Evolutionary conservation across 2,329 filamentous ascomycete species (phyloP).

Genomic region (Neofusicoccum umdonicola): DNA sequence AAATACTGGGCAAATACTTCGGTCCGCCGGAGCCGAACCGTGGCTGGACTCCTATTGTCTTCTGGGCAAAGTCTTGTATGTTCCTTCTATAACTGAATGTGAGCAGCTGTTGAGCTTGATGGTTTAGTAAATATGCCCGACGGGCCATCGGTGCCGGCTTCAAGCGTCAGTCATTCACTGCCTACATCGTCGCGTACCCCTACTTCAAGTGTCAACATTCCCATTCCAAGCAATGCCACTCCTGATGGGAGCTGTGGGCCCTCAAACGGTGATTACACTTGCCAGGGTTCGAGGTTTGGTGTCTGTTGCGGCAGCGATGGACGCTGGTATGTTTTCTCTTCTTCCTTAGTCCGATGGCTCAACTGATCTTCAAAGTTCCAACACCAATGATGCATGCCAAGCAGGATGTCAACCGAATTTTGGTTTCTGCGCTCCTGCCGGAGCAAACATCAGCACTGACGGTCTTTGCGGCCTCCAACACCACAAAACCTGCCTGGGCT

Average conservation of each 20-base stretch:
- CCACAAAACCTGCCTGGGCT: constrained; percentile 10
- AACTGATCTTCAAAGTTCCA: neutral
- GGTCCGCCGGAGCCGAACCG: constrained; percentile 24
- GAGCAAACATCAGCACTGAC: neutral
- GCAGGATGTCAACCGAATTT: neutral
- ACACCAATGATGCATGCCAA: neutral
- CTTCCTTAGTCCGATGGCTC: too few relatives aligned
- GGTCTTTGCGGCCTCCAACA: neutral
- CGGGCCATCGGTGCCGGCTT: neutral
- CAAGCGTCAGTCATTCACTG: neutral
- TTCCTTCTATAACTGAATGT: neutral
- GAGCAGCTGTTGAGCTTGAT: neutral
- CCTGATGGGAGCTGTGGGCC: neutral
- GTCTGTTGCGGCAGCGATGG: neutral
- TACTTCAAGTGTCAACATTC: neutral
- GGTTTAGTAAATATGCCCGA: neutral
- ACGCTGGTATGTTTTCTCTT: neutral
- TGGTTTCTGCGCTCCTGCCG: neutral
- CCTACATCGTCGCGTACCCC: neutral
- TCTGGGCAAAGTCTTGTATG: constrained; percentile 18
- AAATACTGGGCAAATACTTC: constrained; percentile 29
- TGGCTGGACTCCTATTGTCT: constrained; percentile 28
- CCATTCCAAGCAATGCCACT: neutral
- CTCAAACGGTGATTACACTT: neutral
- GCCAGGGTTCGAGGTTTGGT: neutral